These are phyloP conservation scores for Flueggea neowawraea DNA, from an alignment of 441 rosid genomes.

Conservation along the genomic window DNA sequence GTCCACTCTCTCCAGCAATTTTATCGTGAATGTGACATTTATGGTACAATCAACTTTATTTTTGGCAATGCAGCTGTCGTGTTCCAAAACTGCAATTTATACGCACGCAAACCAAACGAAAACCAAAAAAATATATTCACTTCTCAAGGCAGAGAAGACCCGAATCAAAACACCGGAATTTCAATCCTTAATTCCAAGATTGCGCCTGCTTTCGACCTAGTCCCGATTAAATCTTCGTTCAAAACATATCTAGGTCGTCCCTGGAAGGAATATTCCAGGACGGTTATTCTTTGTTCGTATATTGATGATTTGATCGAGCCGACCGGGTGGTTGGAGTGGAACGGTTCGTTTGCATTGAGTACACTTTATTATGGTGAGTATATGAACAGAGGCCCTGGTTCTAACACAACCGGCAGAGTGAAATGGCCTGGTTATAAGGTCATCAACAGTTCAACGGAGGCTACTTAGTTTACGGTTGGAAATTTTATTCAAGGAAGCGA, in stretches of 20 bases:
- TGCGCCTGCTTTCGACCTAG: slow-evolving; percentile 41
- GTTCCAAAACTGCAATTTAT: slow-evolving; percentile 62
- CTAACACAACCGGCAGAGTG: slow-evolving; percentile 42
- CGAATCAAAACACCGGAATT: slow-evolving; percentile 77
- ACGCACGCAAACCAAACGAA: slow-evolving; percentile 53
- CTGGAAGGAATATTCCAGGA: slow-evolving; percentile 75
- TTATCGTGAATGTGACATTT: slow-evolving; percentile 67
- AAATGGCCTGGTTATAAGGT: slow-evolving; percentile 62
- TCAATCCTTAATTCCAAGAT: slow-evolving; percentile 62
- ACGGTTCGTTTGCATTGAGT: slow-evolving; percentile 46
- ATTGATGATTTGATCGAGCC: slow-evolving; percentile 51
- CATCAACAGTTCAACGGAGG: slow-evolving; percentile 44
- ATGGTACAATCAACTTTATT: slow-evolving; percentile 77
- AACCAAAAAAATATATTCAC: slow-evolving; percentile 70
- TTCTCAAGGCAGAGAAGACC: slow-evolving; percentile 79
- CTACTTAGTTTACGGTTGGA: slow-evolving; percentile 53
- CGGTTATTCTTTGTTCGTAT: slow-evolving; percentile 45
- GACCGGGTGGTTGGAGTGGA: slow-evolving; percentile 76
- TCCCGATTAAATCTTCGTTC: slow-evolving; percentile 36
- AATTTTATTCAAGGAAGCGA: slow-evolving; percentile 48
- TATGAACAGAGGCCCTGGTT: slow-evolving; percentile 60
- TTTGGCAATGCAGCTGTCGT: slow-evolving; percentile 87
- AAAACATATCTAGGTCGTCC: slow-evolving; percentile 75
- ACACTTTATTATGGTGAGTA: slow-evolving; percentile 68
- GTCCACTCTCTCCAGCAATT: slow-evolving; percentile 66